A percentile compares a stretch with the other conserved stretches of the same genome.
These are phyloP conservation scores for Fusarium mangiferae DNA, from an alignment of 2,329 filamentous ascomycete genomes.

Conservation along the genomic window DNA sequence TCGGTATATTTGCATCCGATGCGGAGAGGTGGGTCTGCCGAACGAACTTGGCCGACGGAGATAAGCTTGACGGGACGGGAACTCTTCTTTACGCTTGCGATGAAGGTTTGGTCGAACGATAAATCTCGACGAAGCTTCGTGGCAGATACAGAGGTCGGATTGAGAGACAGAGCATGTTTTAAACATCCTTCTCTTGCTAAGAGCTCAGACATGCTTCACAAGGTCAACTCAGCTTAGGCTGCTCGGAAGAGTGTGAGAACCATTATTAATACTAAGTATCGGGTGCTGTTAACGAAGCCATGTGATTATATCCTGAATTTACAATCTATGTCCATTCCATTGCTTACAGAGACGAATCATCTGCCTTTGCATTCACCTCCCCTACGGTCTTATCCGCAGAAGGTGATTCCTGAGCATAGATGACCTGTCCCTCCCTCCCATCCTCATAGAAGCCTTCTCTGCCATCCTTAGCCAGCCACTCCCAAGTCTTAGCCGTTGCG, in stretches of 20 bases:
- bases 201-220: neutral
- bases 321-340: neutral
- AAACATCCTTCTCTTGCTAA: too few relatives aligned
- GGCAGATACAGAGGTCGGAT: accelerated
- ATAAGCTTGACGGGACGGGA: neutral
- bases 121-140: neutral
- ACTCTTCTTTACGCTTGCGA: neutral
- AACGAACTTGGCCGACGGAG: neutral
- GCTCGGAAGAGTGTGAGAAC: neutral
- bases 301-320: accelerated
- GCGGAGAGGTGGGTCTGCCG: neutral
- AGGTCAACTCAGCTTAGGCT: neutral
- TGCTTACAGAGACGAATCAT: neutral
- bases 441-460: neutral
- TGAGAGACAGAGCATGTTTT: neutral
- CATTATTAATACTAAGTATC: neutral
- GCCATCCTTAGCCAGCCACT: neutral
- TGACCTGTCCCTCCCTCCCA: neutral
- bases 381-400: neutral
- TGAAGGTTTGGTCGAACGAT: neutral
- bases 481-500: neutral
- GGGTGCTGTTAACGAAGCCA: neutral
- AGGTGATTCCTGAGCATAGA: neutral
- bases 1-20: neutral
- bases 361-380: neutral